Percentiles rank a stretch among this genome's conserved stretches.
Conservation (phyloP, 2,329 filamentous ascomycete genomes). For the Colletotrichum euphorbiae region DNA sequence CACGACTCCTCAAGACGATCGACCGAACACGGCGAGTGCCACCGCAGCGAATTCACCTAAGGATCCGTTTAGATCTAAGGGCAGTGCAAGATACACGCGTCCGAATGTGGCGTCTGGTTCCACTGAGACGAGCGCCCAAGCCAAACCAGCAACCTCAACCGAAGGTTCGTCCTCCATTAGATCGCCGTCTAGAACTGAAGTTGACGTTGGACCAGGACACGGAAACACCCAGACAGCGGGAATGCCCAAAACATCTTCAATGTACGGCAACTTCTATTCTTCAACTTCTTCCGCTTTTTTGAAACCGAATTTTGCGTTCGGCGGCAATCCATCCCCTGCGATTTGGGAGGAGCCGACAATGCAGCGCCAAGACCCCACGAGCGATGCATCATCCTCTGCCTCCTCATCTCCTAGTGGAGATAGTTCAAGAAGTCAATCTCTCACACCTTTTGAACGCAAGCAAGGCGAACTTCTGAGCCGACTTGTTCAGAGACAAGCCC, state of each 20-base stretch:
- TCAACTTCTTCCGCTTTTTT: slow-evolving; percentile 17
- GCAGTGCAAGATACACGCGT: slow-evolving; percentile 40
- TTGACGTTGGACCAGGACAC: slow-evolving; percentile 17
- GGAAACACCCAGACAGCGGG: slow-evolving; percentile 23
- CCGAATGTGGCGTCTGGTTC: slow-evolving; percentile 25
- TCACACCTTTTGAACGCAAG: slow-evolving; percentile 54
- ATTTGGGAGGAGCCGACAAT: neutral
- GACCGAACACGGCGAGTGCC: slow-evolving; percentile 31
- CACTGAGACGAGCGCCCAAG: slow-evolving; percentile 6
- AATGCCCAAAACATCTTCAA: slow-evolving; percentile 53
- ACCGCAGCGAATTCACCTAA: slow-evolving; percentile 32
- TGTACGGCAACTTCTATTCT: slow-evolving; percentile 56
- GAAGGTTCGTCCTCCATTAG: neutral
- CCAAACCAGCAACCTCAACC: slow-evolving; percentile 12
- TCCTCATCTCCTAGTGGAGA: slow-evolving; percentile 40
- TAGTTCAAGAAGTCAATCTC: slow-evolving; percentile 38
- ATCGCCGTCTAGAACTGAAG: neutral
- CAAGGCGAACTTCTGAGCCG: slow-evolving; percentile 53
- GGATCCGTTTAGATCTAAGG: slow-evolving; percentile 37
- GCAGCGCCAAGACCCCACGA: slow-evolving; percentile 2
- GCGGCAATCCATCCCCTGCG: neutral
- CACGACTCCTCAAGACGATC: slow-evolving; percentile 31
- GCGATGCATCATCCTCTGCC: slow-evolving; percentile 9
- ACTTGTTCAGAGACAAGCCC: slow-evolving; percentile 50
- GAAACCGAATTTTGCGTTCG: slow-evolving; percentile 2